Evolutionary conservation across 805 yeast species (phyloP).

Genomic region (Helenozyma baotianmanensis): DNA sequence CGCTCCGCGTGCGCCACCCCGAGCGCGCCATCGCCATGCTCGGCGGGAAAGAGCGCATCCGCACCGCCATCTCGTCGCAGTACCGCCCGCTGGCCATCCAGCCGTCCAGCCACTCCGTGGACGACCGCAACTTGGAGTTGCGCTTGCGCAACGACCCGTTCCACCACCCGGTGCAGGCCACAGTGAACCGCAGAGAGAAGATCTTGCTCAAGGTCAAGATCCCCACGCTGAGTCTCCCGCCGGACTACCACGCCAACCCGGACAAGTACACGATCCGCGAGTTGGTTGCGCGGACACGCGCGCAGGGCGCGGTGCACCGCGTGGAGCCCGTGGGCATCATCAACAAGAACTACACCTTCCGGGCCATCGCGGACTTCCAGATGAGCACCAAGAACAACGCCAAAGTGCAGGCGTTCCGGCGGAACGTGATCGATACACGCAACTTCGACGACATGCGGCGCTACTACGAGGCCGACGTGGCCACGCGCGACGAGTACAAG

Average conservation of each 20-base stretch:
- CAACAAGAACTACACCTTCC: constrained; percentile 65
- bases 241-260: constrained; percentile 26
- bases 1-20: constrained; percentile 61
- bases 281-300: constrained; percentile 30
- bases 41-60: constrained; percentile 52
- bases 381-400: constrained; percentile 53
- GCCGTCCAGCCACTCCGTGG: constrained; percentile 18
- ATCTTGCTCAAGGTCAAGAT: constrained; percentile 54
- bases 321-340: constrained; percentile 64
- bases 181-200: constrained; percentile 49
- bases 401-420: constrained; percentile 25
- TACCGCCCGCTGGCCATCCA: constrained; percentile 20
- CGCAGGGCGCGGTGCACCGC: constrained; percentile 26
- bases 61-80: constrained; percentile 36
- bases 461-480: constrained; percentile 22
- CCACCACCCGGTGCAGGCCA: constrained; percentile 63
- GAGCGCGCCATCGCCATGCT: constrained; percentile 63
- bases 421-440: constrained; percentile 19
- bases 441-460: constrained; percentile 22
- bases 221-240: constrained; percentile 49
- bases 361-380: constrained; percentile 89
- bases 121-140: constrained; percentile 38
- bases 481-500: constrained; percentile 25
- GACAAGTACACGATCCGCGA: constrained; percentile 40
- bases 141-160: constrained; percentile 38